These are phyloP conservation scores for Prunus campanulata DNA, from an alignment of 306 rosid species.

Conservation along the genomic window DNA sequence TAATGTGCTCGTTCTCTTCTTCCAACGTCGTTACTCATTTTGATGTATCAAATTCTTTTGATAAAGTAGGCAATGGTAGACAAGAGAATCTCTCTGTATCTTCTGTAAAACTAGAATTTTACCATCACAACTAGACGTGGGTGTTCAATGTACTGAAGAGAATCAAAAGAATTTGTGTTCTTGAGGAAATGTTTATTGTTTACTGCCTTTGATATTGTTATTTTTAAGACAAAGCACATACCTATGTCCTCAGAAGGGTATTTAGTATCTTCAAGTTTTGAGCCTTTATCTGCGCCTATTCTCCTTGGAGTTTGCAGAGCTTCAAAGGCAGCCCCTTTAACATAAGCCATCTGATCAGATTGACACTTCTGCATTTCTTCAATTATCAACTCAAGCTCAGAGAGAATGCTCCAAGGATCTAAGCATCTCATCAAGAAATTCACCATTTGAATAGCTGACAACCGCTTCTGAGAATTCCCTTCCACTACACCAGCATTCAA, in stretches of 20 bases:
- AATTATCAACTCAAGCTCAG: no score
- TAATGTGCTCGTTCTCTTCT: conserved; percentile 22
- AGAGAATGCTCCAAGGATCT: no score
- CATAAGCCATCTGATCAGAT: no score
- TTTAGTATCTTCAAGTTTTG: no score
- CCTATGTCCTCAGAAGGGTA: background rate
- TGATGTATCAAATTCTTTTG: conserved; percentile 18
- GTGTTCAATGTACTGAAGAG: background rate
- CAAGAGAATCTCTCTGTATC: background rate
- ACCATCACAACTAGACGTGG: background rate
- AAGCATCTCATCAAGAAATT: no score
- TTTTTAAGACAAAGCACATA: background rate
- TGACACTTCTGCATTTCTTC: no score
- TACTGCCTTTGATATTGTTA: background rate
- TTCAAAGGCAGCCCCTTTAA: no score
- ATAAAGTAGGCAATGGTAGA: background rate
- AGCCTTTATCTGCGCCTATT: no score
- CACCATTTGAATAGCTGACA: no score
- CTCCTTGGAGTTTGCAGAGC: no score
- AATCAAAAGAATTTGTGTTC: background rate
- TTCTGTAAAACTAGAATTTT: background rate
- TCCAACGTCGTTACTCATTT: background rate
- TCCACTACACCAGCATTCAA: no score
- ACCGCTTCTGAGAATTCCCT: no score
- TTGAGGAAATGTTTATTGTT: background rate